Evolutionary conservation across 305 asterid genomes (phyloP), one percentile per base, ranked within the genome.

Genomic region (Solanum hybrid): DNA sequence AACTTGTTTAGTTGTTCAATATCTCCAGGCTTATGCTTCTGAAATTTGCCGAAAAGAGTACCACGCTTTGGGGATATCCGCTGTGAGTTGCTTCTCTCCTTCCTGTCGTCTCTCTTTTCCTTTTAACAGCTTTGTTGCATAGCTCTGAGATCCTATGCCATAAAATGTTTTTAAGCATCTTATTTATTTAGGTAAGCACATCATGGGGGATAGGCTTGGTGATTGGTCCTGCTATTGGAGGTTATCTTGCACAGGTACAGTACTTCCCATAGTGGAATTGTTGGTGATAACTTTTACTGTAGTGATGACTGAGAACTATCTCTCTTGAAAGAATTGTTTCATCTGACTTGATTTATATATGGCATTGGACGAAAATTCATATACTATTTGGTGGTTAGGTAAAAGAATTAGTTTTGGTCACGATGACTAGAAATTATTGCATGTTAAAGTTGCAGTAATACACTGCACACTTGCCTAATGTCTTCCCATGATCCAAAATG

Each of bases 171-270:
- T 87, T 88, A 40, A 17, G 31, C 56, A 24, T 51, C 26, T 88
- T 66, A 60, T 38, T 79, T 27, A 82, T 77, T 60, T 82, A 96
- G 99, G 92, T 96, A 89, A 92, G 97, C 92, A 96, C 99, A 24
- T 88, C 99, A 2, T 96, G 99, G 99, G 99, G 97, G 89, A 92
- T 96, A 88, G 99, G 98, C 81, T 91, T 96, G 96, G 94, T 96
- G 86, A 93, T 96, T 75, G 99, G 99, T 90, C 99, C 99, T 29
- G 98, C 98, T 87, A 90, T 96, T 22, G 99, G 99, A 90, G 99
- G 99, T 66, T 96, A 89, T 91, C 97, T 96, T 89, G 96, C 98
- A 51, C 97, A 94, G 97, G 99, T 96, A 93, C 36, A 80, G 37
- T 31, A 20, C 40, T 56, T 56, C 38, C 11, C 31, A 7, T 6